phyloP scores from a whole-genome alignment of 371 early-diverging fungal species.

The Parasitella parasitica region DNA sequence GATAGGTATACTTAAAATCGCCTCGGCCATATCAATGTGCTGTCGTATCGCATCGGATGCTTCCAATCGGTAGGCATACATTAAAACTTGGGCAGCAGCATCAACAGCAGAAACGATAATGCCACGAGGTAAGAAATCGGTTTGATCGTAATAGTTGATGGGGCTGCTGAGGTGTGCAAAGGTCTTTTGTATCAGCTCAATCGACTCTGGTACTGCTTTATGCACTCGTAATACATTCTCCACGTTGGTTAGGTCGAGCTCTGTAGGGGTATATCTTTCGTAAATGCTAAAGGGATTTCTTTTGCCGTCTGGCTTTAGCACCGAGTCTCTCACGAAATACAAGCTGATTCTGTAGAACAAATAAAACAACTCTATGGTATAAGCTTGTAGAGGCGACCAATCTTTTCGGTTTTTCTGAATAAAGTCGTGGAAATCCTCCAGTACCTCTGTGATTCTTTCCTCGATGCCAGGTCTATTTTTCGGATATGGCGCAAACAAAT shows the following conservation, averaged over 20 bases:
- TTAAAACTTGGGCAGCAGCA: slow-evolving; percentile 9
- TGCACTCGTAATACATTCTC: slow-evolving; percentile 3
- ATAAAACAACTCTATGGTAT: slow-evolving; percentile 9
- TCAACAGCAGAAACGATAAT: slow-evolving; percentile 11
- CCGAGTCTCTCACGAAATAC: background rate
- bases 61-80: slow-evolving; percentile 16
- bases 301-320: background rate
- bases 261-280: background rate
- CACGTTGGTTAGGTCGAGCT: slow-evolving; percentile 14
- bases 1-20: background rate
- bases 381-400: slow-evolving; percentile 14
- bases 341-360: slow-evolving; percentile 14
- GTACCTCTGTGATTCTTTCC: background rate
- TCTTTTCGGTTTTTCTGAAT: background rate
- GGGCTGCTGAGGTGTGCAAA: slow-evolving; percentile 1
- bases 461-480: background rate
- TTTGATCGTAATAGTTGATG: background rate
- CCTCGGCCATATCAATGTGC: slow-evolving; percentile 6
- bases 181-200: background rate
- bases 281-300: background rate
- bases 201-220: background rate
- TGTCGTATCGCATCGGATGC: background rate
- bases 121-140: slow-evolving; percentile 9
- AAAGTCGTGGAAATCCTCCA: slow-evolving; percentile 10
- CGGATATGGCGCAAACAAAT: background rate